Evolutionary conservation across 768 basidiomycete species (phyloP), one percentile per base, ranked within the genome.

Genomic region (Lactarius sp.): DNA sequence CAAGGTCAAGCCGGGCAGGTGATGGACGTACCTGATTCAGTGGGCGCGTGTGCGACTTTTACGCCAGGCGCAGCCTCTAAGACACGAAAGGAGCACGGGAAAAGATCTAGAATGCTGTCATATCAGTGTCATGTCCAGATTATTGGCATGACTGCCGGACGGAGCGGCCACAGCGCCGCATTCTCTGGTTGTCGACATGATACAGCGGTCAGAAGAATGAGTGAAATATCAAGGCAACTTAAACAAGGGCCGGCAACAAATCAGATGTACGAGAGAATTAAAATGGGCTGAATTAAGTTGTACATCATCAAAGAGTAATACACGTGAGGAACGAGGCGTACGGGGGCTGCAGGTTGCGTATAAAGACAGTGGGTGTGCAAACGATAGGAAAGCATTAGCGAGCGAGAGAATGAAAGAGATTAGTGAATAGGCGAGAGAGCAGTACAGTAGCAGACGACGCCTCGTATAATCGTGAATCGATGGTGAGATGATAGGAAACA

Each of bases 221-320:
- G 5, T 14, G 52, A 9, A 13, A 4, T 12, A 49, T 27, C 12
- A 49, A 20, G 12, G 22, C 47, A 12, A 27, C 8, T 49, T 49
- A n/a, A 7, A 20, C 16, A 22, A 4, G 47, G 27, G 22, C 47
- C 20, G 12, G 20, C 42, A 49, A 52, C 20, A 27, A 9, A 36
- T 50, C 47, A 41, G 20, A 36, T 2, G 22, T 52, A 46, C 34
- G 49, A 27, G n/a, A 34, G 42, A 62, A 65, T 65, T 60, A 60
- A 65, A 46, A 65, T 54, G 55, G 36, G 34, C n/a, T 12, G 59
- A 49, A 56, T 51, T 65, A 65, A 44, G 64, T 56, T 44, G 59
- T 65, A 65, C 64, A 65, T 64, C 62, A 53, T 58, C 64, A 51
- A 59, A 33, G 64, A 55, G 49, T 56, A 60, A 65, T 65, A 65